Percentiles rank a stretch among this genome's conserved stretches.
Conservation (phyloP, 2,329 filamentous ascomycete species). For the Atkinsonella hypoxylon region DNA sequence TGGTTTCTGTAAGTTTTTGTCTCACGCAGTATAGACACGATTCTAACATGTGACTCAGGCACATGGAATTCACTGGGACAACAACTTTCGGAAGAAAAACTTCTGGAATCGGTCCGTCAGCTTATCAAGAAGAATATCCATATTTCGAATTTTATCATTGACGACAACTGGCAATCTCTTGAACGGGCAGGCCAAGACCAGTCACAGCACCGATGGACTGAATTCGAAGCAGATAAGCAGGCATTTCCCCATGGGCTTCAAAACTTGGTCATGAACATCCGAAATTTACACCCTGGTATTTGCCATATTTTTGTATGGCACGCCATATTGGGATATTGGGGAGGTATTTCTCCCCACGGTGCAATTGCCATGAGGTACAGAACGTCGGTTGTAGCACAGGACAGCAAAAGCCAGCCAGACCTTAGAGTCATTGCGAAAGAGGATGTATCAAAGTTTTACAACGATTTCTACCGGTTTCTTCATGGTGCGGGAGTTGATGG, state of each 20-base stretch:
- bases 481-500: slow-evolving; percentile 62
- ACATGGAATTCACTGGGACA: slow-evolving; percentile 95
- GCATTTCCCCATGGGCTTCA: slow-evolving; percentile 75
- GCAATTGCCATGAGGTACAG: slow-evolving; percentile 68
- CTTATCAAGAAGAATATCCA: slow-evolving; percentile 62
- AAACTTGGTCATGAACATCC: slow-evolving; percentile 55
- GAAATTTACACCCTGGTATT: slow-evolving; percentile 57
- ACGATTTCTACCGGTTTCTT: slow-evolving; percentile 85
- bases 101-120: slow-evolving; percentile 61
- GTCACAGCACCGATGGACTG: slow-evolving; percentile 55
- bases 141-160: slow-evolving; percentile 80
- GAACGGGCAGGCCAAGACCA: slow-evolving; percentile 37
- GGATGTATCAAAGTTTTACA: slow-evolving; percentile 67
- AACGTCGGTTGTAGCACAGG: slow-evolving; percentile 48
- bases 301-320: slow-evolving; percentile 91
- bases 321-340: slow-evolving; percentile 82
- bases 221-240: slow-evolving; percentile 73
- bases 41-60: slow-evolving; percentile 24
- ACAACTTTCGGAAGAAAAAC: slow-evolving; percentile 65
- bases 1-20: slow-evolving; percentile 57
- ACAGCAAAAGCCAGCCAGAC: slow-evolving; percentile 34
- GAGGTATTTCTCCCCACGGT: slow-evolving; percentile 65
- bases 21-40: slow-evolving; percentile 9
- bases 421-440: slow-evolving; percentile 61
- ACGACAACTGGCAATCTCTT: slow-evolving; percentile 91